Evolutionary conservation across 441 rosid species (phyloP).

Genomic region (Pelargonium myrrhifolium): DNA sequence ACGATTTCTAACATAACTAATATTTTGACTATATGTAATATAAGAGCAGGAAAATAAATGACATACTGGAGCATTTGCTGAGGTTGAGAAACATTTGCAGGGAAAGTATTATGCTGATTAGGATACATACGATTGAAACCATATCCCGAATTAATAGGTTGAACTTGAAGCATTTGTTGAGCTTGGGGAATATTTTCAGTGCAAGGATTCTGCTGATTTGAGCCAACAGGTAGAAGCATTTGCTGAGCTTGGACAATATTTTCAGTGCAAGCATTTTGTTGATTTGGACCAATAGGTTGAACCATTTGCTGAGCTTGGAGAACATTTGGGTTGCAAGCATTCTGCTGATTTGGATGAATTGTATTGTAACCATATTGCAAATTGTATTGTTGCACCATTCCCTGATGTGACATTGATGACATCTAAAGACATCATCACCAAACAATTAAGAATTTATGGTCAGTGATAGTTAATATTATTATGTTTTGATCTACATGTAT

Average conservation of each 20-base stretch:
- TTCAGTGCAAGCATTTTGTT: not conserved
- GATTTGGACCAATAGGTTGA: not conserved
- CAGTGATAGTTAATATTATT: no score
- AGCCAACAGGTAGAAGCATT: not conserved
- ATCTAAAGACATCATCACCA: no score
- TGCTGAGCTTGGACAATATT: not conserved
- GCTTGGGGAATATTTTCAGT: not conserved
- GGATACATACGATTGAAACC: not conserved
- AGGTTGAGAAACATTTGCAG: not conserved
- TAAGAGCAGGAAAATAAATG: not conserved
- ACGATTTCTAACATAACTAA: not conserved
- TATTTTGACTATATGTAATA: not conserved
- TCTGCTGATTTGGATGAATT: not conserved
- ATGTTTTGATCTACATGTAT: no score
- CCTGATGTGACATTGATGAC: no score
- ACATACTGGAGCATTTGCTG: conserved; percentile 5
- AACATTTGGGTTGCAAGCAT: not conserved
- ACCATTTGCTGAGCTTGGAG: conserved; percentile 4
- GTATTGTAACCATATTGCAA: not conserved
- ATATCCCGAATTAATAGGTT: not conserved
- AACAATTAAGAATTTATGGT: no score
- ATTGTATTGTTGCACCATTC: no score
- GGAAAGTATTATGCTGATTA: not conserved
- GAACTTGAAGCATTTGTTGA: not conserved
- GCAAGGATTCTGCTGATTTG: no score